phyloP scores from a whole-genome alignment of 768 basidiomycete species.

The Ramaria sp. region DNA sequence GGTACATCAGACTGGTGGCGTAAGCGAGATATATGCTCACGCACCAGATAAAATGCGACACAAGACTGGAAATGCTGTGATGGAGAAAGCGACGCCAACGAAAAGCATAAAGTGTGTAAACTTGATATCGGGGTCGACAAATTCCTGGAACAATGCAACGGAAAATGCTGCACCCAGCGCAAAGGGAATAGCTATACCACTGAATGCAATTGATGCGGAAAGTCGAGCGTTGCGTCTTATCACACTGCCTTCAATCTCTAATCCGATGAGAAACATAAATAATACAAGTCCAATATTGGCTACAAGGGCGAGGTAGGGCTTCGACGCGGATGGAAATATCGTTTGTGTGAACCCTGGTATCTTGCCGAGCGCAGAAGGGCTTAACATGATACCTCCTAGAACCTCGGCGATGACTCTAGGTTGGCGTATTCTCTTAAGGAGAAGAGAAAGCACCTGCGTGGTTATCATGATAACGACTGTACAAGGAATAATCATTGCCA shows the following conservation, averaged over 20 bases:
- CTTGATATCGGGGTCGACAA: slow-evolving; percentile 52
- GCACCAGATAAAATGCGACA: slow-evolving; percentile 65
- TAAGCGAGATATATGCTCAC: not conserved
- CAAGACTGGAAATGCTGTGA: slow-evolving; percentile 79
- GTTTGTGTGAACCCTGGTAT: slow-evolving; percentile 83
- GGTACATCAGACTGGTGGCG: slow-evolving; percentile 3
- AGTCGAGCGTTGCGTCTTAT: slow-evolving; percentile 68
- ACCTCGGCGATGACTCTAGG: slow-evolving; percentile 82
- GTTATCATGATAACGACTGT: slow-evolving; percentile 74
- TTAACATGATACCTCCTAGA: slow-evolving; percentile 82
- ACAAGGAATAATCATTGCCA: not conserved
- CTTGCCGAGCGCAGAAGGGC: slow-evolving; percentile 51
- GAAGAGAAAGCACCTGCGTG: slow-evolving; percentile 64
- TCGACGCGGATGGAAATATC: slow-evolving; percentile 67
- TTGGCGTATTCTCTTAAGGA: slow-evolving; percentile 65
- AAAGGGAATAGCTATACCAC: slow-evolving; percentile 84
- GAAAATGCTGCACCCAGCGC: slow-evolving; percentile 67
- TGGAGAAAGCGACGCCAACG: slow-evolving; percentile 82
- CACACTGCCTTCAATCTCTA: slow-evolving; percentile 75
- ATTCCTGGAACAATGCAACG: slow-evolving; percentile 60
- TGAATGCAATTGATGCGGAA: slow-evolving; percentile 59
- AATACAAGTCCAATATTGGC: slow-evolving; percentile 84
- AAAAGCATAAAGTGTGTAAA: slow-evolving; percentile 94
- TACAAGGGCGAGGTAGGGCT: slow-evolving; percentile 71
- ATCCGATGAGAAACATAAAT: slow-evolving; percentile 87